Conservation (phyloP, 2,329 filamentous ascomycete species). For the Periconia sp. region DNA sequence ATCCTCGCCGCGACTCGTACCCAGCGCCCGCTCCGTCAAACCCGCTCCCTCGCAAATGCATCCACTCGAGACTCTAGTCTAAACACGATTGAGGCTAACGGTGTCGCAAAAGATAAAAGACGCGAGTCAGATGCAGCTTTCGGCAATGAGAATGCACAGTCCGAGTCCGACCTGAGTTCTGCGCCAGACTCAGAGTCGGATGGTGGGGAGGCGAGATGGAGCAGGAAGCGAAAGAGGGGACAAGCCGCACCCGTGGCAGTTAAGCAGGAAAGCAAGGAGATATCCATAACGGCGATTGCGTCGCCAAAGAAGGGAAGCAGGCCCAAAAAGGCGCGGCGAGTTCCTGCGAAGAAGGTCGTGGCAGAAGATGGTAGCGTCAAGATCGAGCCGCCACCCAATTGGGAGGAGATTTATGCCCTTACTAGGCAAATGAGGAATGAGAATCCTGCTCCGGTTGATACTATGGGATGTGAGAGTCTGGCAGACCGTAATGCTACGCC, state of each 20-base stretch:
- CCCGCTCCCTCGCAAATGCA: slow-evolving; percentile 32
- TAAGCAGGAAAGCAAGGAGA: slow-evolving; percentile 35
- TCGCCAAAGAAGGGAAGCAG: slow-evolving; percentile 31
- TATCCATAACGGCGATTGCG: slow-evolving; percentile 19
- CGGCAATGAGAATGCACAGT: slow-evolving; percentile 11
- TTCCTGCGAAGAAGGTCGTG: slow-evolving; percentile 42
- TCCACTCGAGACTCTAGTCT: slow-evolving; percentile 21
- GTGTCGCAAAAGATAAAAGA: slow-evolving; percentile 15
- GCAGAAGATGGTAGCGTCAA: slow-evolving; percentile 46
- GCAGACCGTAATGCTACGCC: slow-evolving; percentile 61
- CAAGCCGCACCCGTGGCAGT: slow-evolving; percentile 36
- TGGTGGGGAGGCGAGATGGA: slow-evolving; percentile 17
- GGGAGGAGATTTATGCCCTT: slow-evolving; percentile 80
- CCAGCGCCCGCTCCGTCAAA: slow-evolving; percentile 37
- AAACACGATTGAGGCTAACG: slow-evolving; percentile 21
- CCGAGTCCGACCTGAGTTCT: slow-evolving; percentile 42
- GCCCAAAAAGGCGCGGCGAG: slow-evolving; percentile 45
- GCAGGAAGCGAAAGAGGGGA: slow-evolving; percentile 57
- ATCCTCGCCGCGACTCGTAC: slow-evolving; percentile 37
- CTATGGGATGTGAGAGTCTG: slow-evolving; percentile 90
- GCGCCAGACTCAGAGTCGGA: slow-evolving; percentile 33
- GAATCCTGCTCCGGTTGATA: slow-evolving; percentile 85
- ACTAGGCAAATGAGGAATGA: slow-evolving; percentile 79
- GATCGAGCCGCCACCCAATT: slow-evolving; percentile 72
- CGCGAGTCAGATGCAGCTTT: slow-evolving; percentile 18